These are phyloP conservation scores for Chaetomium cochliodes DNA, from an alignment of 495 filamentous ascomycete genomes.

Conservation along the genomic window DNA sequence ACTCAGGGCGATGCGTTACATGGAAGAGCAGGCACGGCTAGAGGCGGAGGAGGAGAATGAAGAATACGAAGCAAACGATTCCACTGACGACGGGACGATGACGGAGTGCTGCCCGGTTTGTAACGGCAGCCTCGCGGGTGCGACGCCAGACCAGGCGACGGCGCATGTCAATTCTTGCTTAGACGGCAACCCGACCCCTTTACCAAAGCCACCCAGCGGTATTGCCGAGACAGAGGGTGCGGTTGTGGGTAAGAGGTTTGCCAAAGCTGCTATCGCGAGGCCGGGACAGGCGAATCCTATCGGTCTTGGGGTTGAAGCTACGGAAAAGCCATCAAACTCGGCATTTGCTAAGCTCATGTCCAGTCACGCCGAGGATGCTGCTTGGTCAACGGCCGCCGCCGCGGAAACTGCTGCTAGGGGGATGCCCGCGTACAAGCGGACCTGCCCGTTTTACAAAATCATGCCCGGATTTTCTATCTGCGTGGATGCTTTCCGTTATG, in stretches of 20 bases:
- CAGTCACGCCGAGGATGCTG: slow-evolving; percentile 80
- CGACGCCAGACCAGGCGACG: slow-evolving; percentile 57
- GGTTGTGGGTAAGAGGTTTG: slow-evolving; percentile 54
- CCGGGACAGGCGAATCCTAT: slow-evolving; percentile 78
- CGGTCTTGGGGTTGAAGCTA: slow-evolving; percentile 41
- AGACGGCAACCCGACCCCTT: slow-evolving; percentile 67
- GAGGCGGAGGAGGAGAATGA: slow-evolving; percentile 53
- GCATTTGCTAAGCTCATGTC: slow-evolving; percentile 94
- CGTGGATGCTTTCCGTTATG: slow-evolving; percentile 96
- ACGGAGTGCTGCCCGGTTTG: slow-evolving; percentile 72
- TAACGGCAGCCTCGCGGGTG: slow-evolving; percentile 56
- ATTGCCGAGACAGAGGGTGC: slow-evolving; percentile 38
- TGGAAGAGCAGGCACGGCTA: slow-evolving; percentile 61
- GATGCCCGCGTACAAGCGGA: slow-evolving; percentile 85
- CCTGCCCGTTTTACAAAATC: slow-evolving; percentile 98
- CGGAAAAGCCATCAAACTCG: slow-evolving; percentile 45
- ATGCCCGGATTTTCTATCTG: slow-evolving; percentile 87
- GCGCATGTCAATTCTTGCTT: slow-evolving; percentile 92
- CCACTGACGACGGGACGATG: slow-evolving; percentile 28
- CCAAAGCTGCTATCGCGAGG: slow-evolving; percentile 65
- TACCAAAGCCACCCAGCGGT: slow-evolving; percentile 32
- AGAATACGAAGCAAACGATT: slow-evolving; percentile 29
- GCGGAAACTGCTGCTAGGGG: slow-evolving; percentile 74
- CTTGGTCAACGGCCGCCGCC: slow-evolving; percentile 85
- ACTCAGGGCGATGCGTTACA: slow-evolving; percentile 57